phyloP scores from a whole-genome alignment of 2,329 filamentous ascomycete genomes.

The Rasamsonia emersonii region DNA sequence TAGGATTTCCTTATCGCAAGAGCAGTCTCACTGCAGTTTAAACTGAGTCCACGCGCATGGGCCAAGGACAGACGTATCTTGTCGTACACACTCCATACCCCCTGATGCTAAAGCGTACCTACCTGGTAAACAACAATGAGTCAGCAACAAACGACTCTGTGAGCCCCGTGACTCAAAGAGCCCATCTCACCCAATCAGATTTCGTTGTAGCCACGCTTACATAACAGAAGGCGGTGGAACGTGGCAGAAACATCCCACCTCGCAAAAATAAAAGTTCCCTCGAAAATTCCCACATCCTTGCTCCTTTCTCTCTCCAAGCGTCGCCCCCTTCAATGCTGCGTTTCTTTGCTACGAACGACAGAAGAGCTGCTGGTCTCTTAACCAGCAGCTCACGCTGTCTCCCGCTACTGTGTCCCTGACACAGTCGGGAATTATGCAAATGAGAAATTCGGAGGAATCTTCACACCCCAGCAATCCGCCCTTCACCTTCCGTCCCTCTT shows the following conservation, averaged over 20 bases:
- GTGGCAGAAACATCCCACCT: conserved; percentile 8
- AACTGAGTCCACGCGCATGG: too few species aligned
- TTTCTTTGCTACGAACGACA: conserved; percentile 88
- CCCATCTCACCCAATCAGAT: too few species aligned
- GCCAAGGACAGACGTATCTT: too few species aligned
- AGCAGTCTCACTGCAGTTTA: too few species aligned
- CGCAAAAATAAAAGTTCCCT: conserved; percentile 5
- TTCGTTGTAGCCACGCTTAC: neutral
- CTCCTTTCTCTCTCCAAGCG: conserved; percentile 51
- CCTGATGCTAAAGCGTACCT: too few species aligned
- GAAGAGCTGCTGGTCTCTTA: conserved; percentile 26
- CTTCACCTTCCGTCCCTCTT: conserved; percentile 21
- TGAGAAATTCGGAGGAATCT: conserved; percentile 99
- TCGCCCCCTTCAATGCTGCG: conserved; percentile 85
- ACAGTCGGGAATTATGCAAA: conserved; percentile 53
- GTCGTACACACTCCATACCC: too few species aligned
- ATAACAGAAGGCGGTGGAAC: conserved; percentile 1
- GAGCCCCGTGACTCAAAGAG: too few species aligned
- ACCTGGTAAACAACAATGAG: too few species aligned
- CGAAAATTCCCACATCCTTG: conserved; percentile 18
- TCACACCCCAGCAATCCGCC: conserved; percentile 48
- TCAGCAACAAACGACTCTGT: too few species aligned
- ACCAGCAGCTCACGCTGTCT: conserved; percentile 19
- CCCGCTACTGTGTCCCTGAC: too few species aligned
- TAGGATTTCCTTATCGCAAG: too few species aligned